Evolutionary conservation across 192 early-diverging fungal species (phyloP), one percentile per base, ranked within the genome.

Genomic region (Podila epicladia): DNA sequence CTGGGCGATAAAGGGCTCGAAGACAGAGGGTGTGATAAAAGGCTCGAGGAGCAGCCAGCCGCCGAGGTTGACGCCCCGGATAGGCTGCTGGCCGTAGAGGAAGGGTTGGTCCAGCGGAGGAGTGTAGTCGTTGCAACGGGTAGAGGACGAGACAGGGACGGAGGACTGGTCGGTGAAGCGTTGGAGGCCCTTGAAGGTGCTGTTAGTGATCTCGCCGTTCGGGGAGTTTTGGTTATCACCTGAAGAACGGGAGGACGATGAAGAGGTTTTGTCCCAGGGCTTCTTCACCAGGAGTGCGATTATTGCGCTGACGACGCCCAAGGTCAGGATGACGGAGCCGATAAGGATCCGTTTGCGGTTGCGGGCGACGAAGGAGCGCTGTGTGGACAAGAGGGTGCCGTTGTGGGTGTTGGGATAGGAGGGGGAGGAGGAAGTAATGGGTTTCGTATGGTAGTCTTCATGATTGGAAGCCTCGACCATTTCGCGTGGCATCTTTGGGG

Each of bases 51-150:
- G 91, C 37, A 94, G 84, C 72, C 91, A 90, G 9, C 93, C 93
- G 51, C 93, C 93, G 3, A 94, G 65, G 29, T 93, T 94, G 32
- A 94, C 90, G 9, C 93, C 93, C 2, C 92, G 90, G 35, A 93
- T 89, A 15, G 70, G 74, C 6, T 84, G 71, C 35, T 83, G 67
- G 28, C 84, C 84, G 55, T 86, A 88, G 26, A 45, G 41, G 62
- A 88, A 88, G 2, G 72, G 72, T 37, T 86, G 74, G 22, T 82
- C 63, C 28, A 88, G 63, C 0, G 87, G 69, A 12, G 85, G 87
- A 0, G 85, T 86, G 20, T 67, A 24, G 7, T 28, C 57, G 33
- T 88, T 88, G 37, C 70, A 72, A 4, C 19, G 71, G 33, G 73
- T 45, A 0, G 49, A 22, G 31, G 41, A 69, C 6, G 76, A 80